Evolutionary conservation across 1,284 basidiomycete genomes (phyloP).

Genomic region (Neonothopanus nambi): DNA sequence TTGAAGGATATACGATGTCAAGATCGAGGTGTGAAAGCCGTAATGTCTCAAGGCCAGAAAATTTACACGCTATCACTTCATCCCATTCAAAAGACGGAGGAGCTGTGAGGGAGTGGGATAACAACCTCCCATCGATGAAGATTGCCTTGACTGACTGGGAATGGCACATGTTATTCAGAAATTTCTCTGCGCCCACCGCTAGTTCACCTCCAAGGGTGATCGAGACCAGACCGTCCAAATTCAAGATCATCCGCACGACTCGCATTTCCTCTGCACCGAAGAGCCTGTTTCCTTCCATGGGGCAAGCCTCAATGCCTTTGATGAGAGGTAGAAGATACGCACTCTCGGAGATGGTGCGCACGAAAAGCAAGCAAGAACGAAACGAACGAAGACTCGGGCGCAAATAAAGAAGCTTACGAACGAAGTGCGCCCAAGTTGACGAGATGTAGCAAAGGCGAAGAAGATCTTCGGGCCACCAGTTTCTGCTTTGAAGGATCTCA

Average conservation of each 20-base stretch:
- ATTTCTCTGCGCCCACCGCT: conserved; percentile 45
- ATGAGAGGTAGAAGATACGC: conserved; percentile 32
- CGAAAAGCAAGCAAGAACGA: conserved; percentile 41
- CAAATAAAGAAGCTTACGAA: conserved; percentile 46
- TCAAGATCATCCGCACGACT: conserved; percentile 43
- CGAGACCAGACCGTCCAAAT: conserved; percentile 38
- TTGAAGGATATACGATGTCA: conserved; percentile 33
- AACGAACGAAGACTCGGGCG: conserved; percentile 43
- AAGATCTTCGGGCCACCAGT: conserved; percentile 58
- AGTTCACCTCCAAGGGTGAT: conserved; percentile 49
- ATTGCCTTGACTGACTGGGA: conserved; percentile 43
- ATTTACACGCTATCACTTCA: conserved; percentile 37
- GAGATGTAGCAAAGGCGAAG: conserved; percentile 47
- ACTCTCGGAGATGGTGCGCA: conserved; percentile 41
- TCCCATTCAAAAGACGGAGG: conserved; percentile 43
- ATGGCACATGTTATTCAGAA: conserved; percentile 41
- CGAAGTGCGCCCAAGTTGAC: conserved; percentile 44
- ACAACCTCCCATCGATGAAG: conserved; percentile 43
- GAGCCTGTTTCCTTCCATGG: conserved; percentile 21
- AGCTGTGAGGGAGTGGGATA: conserved; percentile 23
- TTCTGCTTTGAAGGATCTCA: conserved; percentile 48
- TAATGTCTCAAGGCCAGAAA: conserved; percentile 32
- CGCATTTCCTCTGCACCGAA: conserved; percentile 32
- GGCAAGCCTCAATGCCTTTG: conserved; percentile 43
- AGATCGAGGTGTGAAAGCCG: conserved; percentile 43